Evolutionary conservation across 768 basidiomycete species (phyloP).

Genomic region (Boletus vinaceobasis): DNA sequence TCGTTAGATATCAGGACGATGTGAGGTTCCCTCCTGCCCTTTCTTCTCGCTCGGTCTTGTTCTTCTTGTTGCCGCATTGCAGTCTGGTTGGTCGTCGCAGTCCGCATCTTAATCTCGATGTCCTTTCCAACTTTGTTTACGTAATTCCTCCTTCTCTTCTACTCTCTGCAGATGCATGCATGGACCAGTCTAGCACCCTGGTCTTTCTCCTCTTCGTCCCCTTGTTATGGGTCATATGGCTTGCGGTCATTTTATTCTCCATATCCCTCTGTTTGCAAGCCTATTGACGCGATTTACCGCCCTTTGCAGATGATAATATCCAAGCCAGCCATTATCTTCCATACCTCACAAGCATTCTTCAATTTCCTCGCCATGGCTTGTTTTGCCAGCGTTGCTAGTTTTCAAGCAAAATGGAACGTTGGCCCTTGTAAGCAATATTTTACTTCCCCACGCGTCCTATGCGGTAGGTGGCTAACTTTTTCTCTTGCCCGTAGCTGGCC

Average conservation of each 20-base stretch:
- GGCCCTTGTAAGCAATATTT: conserved; percentile 70
- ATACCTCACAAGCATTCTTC: conserved; percentile 83
- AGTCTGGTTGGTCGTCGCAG: conserved; percentile 11
- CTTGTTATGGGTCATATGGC: conserved; percentile 61
- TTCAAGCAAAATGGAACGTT: conserved; percentile 81
- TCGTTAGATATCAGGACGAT: conserved; percentile 66
- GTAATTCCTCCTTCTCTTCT: conserved; percentile 29
- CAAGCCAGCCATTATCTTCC: conserved; percentile 75
- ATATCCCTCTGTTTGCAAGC: conserved; percentile 1
- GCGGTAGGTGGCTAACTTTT: conserved; percentile 13
- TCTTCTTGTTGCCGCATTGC: conserved; percentile 12
- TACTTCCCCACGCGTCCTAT: neutral
- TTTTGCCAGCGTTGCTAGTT: conserved; percentile 83
- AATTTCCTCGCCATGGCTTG: conserved; percentile 90
- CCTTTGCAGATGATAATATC: conserved; percentile 76
- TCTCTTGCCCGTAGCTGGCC: conserved; percentile 57
- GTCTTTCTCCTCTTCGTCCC: conserved; percentile 65
- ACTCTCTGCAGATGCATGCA: conserved; percentile 31
- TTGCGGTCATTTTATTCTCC: conserved; percentile 52
- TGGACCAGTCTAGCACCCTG: conserved; percentile 46
- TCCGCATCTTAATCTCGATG: conserved; percentile 20
- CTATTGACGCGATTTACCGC: conserved; percentile 16
- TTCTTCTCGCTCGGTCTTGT: neutral
- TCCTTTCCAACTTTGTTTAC: conserved; percentile 27
- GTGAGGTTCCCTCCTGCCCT: conserved; percentile 43